phyloP scores from a whole-genome alignment of 208 protist species.

The Trypanosoma scelopori region DNA sequence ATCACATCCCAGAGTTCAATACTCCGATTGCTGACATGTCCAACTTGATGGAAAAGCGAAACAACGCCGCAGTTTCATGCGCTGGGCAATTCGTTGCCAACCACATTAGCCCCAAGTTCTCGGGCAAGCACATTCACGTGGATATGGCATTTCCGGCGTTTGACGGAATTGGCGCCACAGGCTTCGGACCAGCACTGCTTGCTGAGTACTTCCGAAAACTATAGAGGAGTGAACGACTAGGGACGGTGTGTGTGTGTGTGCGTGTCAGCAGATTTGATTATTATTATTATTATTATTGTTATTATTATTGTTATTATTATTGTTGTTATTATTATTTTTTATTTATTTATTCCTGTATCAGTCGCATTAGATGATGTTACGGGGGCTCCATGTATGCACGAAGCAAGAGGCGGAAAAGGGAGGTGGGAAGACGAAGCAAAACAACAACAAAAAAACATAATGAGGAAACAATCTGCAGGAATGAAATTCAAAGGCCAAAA shows the following conservation, averaged over 20 bases:
- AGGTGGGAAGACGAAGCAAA: too few relatives aligned
- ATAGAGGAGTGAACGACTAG: neutral
- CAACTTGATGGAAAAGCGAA: slow-evolving; percentile 57
- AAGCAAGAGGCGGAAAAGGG: too few relatives aligned
- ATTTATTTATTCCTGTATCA: too few relatives aligned
- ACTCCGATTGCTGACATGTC: slow-evolving; percentile 69
- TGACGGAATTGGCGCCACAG: slow-evolving; percentile 58
- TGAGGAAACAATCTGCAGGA: too few relatives aligned
- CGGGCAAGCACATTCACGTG: slow-evolving; percentile 74
- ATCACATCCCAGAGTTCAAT: slow-evolving; percentile 62
- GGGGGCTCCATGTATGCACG: too few relatives aligned
- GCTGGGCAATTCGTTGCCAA: slow-evolving; percentile 79
- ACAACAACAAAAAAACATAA: too few relatives aligned
- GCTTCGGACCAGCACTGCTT: slow-evolving; percentile 75
- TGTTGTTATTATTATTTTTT: too few relatives aligned
- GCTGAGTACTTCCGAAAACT: slow-evolving; percentile 45
- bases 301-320: too few relatives aligned
- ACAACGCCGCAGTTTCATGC: slow-evolving; percentile 70
- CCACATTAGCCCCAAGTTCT: slow-evolving; percentile 62
- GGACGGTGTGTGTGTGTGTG: neutral
- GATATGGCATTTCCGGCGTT: slow-evolving; percentile 84
- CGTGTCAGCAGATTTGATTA: too few relatives aligned
- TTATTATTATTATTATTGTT: too few relatives aligned
- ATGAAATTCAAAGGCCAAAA: too few relatives aligned
- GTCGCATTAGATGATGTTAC: too few relatives aligned